A percentile compares a stretch with the other conserved stretches of the same genome.
Evolutionary conservation across 2,329 filamentous ascomycete species (phyloP).

Genomic region (Pestalotiopsis sp.): DNA sequence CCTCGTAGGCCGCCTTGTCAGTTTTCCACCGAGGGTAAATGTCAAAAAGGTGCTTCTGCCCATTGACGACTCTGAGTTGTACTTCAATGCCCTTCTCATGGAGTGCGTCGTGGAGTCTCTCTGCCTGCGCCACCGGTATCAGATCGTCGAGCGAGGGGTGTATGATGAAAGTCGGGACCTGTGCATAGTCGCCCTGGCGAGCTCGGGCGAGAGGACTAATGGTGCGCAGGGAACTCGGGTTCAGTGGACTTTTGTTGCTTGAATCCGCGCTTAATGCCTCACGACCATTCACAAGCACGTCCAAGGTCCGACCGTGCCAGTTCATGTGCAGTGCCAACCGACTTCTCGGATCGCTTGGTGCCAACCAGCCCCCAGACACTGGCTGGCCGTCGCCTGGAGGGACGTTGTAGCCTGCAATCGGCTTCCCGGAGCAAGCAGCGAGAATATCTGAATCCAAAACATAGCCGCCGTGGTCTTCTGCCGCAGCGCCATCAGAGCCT

Average conservation of each 20-base stretch:
- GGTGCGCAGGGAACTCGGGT: neutral
- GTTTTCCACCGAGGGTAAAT: neutral
- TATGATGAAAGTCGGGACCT: neutral
- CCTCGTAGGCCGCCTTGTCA: neutral
- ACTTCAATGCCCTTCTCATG: neutral
- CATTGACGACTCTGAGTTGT: neutral
- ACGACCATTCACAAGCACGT: neutral
- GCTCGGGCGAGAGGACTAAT: neutral
- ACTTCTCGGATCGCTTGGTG: neutral
- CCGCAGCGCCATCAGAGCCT: slow-evolving; percentile 15
- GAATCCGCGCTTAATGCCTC: neutral
- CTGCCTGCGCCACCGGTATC: neutral
- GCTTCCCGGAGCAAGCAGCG: neutral
- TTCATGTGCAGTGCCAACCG: neutral
- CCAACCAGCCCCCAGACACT: neutral
- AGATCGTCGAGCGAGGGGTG: neutral
- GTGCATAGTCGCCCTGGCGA: neutral
- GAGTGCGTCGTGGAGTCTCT: neutral
- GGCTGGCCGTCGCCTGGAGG: neutral
- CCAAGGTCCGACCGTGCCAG: neutral
- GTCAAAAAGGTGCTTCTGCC: neutral
- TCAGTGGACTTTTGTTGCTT: neutral
- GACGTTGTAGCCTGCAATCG: neutral
- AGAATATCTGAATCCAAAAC: neutral
- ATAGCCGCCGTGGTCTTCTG: neutral